Evolutionary conservation across 2,329 filamentous ascomycete species (phyloP).

Genomic region (Corinectria fuckeliana): DNA sequence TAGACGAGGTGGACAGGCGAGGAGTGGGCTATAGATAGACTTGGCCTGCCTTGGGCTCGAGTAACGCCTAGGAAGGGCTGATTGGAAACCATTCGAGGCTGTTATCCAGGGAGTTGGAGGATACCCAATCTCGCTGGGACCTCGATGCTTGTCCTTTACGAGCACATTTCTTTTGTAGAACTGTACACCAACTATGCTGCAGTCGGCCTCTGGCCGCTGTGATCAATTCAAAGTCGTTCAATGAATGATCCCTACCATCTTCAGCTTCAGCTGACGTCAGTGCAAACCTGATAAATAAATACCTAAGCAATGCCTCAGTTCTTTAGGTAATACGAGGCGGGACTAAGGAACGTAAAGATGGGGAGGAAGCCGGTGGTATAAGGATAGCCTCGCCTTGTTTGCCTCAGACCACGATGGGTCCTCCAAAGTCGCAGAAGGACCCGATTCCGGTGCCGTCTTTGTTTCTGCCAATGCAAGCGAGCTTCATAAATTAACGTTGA

Average conservation of each 20-base stretch:
- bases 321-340: no score
- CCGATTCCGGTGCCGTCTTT: no score
- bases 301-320: neutral
- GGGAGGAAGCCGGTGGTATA: no score
- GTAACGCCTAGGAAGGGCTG: conserved; percentile 30
- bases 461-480: no score
- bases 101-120: conserved; percentile 30
- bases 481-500: no score
- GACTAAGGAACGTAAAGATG: no score
- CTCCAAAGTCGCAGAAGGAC: no score
- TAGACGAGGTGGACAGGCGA: conserved; percentile 30
- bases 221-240: conserved; percentile 24
- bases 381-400: no score
- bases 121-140: conserved; percentile 30
- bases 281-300: neutral
- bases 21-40: conserved; percentile 33
- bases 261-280: neutral
- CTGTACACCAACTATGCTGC: conserved; percentile 41
- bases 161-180: conserved; percentile 43
- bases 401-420: no score
- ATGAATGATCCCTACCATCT: no score
- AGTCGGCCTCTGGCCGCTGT: conserved; percentile 22
- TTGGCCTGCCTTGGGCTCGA: conserved; percentile 24
- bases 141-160: conserved; percentile 36
- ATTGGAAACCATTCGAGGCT: conserved; percentile 34